phyloP scores from a whole-genome alignment of 1,139 yeast genomes.

The Torulaspora pretoriensis region DNA sequence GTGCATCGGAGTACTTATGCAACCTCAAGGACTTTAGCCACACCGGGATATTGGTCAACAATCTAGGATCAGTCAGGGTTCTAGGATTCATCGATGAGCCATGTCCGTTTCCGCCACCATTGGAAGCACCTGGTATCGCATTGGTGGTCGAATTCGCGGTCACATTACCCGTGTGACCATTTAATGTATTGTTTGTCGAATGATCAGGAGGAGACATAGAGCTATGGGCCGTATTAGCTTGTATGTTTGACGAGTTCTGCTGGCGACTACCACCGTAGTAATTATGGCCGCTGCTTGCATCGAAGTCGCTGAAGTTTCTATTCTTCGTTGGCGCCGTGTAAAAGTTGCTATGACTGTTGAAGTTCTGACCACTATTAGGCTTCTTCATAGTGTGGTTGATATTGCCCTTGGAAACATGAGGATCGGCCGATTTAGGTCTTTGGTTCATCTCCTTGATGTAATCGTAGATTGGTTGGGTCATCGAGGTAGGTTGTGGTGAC shows the following conservation, averaged over 20 bases:
- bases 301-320: conserved; percentile 13
- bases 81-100: conserved; percentile 52
- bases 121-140: conserved; percentile 34
- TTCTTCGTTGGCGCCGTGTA: conserved; percentile 14
- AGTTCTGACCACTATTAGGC: conserved; percentile 2
- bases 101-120: conserved; percentile 7
- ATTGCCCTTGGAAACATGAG: conserved; percentile 25
- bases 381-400: conserved; percentile 6
- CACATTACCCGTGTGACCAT: neutral
- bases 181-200: conserved; percentile 2
- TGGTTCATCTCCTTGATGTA: conserved; percentile 26
- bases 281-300: conserved; percentile 18
- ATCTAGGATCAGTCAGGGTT: conserved; percentile 59
- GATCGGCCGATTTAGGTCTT: conserved; percentile 45
- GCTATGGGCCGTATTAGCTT: neutral
- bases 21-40: conserved; percentile 88
- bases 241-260: neutral
- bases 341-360: conserved; percentile 6
- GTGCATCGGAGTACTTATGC: conserved; percentile 87
- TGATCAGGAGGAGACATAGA: conserved; percentile 6
- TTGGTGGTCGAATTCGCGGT: conserved; percentile 6
- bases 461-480: conserved; percentile 27
- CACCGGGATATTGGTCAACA: conserved; percentile 76
- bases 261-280: conserved; percentile 6
- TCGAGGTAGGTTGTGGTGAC: conserved; percentile 32